These are phyloP conservation scores for Obelidium mucronatum DNA, from an alignment of 192 early-diverging fungal genomes.

Conservation along the genomic window DNA sequence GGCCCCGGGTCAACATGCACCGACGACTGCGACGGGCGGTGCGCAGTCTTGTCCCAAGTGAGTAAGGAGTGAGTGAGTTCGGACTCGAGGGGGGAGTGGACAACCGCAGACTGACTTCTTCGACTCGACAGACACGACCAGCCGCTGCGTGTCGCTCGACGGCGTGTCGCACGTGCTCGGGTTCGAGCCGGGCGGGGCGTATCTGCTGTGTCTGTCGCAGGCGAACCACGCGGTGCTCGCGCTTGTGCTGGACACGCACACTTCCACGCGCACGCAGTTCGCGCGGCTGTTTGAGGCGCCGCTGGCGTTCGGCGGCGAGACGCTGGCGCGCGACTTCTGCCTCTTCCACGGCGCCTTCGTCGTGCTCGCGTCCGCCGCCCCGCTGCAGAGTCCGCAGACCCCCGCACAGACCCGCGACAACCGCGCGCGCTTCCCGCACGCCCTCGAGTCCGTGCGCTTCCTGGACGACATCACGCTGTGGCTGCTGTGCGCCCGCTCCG, in stretches of 20 bases:
- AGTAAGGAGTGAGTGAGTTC: too few relatives aligned
- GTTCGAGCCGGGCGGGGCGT: neutral
- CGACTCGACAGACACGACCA: neutral
- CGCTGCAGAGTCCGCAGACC: neutral
- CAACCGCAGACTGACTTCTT: neutral
- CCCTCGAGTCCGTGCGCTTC: slow-evolving; percentile 53
- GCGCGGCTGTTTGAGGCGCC: too few relatives aligned
- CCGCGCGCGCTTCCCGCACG: slow-evolving; percentile 47
- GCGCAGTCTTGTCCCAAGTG: neutral
- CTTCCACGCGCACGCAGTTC: too few relatives aligned
- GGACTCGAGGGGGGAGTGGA: too few relatives aligned
- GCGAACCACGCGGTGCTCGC: neutral
- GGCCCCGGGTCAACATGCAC: neutral
- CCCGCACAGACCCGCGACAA: neutral
- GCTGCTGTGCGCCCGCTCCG: slow-evolving; percentile 64
- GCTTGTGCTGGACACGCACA: too few relatives aligned
- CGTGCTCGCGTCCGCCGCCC: neutral
- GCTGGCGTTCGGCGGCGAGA: too few relatives aligned
- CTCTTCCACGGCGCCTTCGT: slow-evolving; percentile 62
- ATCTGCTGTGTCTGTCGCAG: neutral
- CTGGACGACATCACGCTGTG: slow-evolving; percentile 75
- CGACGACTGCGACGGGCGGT: neutral
- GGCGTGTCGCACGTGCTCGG: neutral
- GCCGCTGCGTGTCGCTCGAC: neutral
- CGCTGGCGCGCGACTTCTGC: slow-evolving; percentile 73